These are phyloP conservation scores for Pleurotus pulmonarius DNA, from an alignment of 768 basidiomycete genomes.

Conservation along the genomic window DNA sequence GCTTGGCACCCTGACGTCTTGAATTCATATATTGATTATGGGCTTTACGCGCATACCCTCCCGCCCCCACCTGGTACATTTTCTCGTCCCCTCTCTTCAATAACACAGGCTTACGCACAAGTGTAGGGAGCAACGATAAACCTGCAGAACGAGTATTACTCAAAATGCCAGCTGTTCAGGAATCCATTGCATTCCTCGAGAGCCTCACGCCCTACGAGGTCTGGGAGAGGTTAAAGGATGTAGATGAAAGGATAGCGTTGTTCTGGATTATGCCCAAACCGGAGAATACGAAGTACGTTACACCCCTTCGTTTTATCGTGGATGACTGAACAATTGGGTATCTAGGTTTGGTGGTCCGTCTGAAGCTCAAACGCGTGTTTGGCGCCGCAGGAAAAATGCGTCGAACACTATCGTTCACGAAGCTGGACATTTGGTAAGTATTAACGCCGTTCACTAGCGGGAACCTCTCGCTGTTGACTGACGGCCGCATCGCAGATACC, in stretches of 20 bases:
- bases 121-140: constrained; percentile 16
- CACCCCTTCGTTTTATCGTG: neutral
- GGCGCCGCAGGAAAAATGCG: constrained; percentile 1
- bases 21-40: constrained; percentile 57
- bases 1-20: constrained; percentile 68
- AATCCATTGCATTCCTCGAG: constrained; percentile 60
- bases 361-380: neutral
- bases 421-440: neutral
- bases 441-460: neutral
- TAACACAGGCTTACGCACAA: neutral
- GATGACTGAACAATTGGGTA: neutral
- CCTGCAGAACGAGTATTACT: constrained; percentile 42
- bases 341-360: neutral
- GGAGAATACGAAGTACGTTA: neutral
- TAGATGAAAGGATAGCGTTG: constrained; percentile 50
- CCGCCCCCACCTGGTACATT: neutral
- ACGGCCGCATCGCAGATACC: neutral
- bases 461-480: neutral
- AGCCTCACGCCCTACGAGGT: constrained; percentile 35
- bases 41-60: constrained; percentile 28
- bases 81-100: too few relatives aligned
- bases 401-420: neutral
- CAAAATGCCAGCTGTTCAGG: constrained; percentile 65
- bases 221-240: constrained; percentile 33
- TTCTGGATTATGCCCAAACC: constrained; percentile 48